A percentile compares a stretch with the other conserved stretches of the same genome.
Conservation (phyloP, 495 filamentous ascomycete genomes). For the Neurospora sublineolata region DNA sequence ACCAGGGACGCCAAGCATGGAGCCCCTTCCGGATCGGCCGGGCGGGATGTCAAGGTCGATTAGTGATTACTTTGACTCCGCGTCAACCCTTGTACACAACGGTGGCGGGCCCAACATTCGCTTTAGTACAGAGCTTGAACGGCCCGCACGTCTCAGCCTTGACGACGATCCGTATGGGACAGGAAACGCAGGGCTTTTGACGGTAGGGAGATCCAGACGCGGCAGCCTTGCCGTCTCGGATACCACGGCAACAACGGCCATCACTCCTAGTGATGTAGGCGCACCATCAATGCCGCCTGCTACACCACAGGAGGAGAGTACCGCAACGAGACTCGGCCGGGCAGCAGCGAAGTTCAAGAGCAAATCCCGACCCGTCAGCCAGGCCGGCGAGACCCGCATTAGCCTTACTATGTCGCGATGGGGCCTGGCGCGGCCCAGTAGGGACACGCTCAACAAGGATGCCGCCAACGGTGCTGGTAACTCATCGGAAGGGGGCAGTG, state of each 20-base stretch:
- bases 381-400: constrained; percentile 54
- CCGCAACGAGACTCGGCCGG: constrained; percentile 41
- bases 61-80: constrained; percentile 35
- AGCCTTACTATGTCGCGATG: constrained; percentile 57
- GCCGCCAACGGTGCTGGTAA: constrained; percentile 13
- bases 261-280: constrained; percentile 19
- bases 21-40: constrained; percentile 1
- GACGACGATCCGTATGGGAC: constrained; percentile 26
- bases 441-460: constrained; percentile 29
- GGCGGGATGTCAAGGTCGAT: constrained; percentile 21
- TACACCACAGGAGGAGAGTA: constrained; percentile 41
- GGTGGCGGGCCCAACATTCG: constrained; percentile 23
- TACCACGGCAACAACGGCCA: constrained; percentile 25
- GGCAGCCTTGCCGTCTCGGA: constrained; percentile 38
- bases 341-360: constrained; percentile 46
- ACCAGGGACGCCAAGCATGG: constrained; percentile 11
- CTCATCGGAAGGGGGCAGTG: constrained; percentile 14
- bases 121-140: constrained; percentile 29
- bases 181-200: constrained; percentile 4
- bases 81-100: constrained; percentile 13
- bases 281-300: constrained; percentile 21
- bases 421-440: constrained; percentile 40
- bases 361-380: constrained; percentile 57
- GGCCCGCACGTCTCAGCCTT: constrained; percentile 20
- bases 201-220: constrained; percentile 27